A percentile compares a stretch with the other conserved stretches of the same genome.
Evolutionary conservation across 306 rosid genomes (phyloP).

Genomic region (Vigna mungo): DNA sequence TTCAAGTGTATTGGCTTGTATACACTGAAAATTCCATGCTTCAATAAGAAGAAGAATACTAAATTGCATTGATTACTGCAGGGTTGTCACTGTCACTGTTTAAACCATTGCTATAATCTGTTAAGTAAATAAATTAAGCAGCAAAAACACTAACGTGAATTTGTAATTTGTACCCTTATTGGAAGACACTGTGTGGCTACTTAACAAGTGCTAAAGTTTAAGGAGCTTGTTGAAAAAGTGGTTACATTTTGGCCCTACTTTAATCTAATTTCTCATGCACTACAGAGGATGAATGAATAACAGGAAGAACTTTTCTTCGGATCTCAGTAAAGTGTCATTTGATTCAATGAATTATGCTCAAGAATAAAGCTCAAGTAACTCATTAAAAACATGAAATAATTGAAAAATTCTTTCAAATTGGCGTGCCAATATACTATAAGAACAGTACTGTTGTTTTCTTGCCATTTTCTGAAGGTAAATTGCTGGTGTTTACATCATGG

Average conservation of each 20-base stretch:
- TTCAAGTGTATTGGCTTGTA: background rate
- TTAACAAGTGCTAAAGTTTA: too few species aligned
- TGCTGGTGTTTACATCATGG: conserved; percentile 11
- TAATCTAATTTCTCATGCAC: background rate
- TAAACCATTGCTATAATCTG: background rate
- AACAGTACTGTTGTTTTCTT: conserved; percentile 4
- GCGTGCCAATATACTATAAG: background rate
- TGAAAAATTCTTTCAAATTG: background rate
- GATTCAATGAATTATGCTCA: background rate
- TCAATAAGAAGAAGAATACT: background rate
- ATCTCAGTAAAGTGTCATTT: background rate
- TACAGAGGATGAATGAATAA: background rate
- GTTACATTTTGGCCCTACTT: background rate
- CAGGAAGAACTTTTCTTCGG: background rate
- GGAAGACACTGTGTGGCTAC: too few species aligned
- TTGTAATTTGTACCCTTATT: too few species aligned
- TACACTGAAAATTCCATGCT: background rate
- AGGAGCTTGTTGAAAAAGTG: too few species aligned
- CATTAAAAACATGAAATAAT: background rate
- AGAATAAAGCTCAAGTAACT: conserved; percentile 3
- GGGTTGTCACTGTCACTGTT: background rate
- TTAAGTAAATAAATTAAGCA: background rate
- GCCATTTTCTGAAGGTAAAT: conserved; percentile 22
- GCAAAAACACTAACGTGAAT: too few species aligned
- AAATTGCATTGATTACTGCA: background rate